Conservation (phyloP, 768 basidiomycete genomes). For the Daedaleopsis sinensis region DNA sequence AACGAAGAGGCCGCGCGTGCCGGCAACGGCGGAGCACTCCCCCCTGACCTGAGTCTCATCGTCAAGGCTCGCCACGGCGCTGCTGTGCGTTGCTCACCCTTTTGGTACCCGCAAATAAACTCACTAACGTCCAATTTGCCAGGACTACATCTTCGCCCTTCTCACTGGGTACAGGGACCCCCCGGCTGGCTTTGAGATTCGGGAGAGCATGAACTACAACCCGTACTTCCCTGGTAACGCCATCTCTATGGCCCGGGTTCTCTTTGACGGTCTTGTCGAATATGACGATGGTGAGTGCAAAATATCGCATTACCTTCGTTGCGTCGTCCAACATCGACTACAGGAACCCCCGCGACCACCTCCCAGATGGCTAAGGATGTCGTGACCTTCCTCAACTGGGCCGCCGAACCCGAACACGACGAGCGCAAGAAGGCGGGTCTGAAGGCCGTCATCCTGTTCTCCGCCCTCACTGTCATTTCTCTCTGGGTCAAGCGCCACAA, state of each 20-base stretch:
- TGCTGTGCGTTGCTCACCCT: conserved; percentile 61
- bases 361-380: conserved; percentile 99
- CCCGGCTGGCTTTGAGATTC: conserved; percentile 91
- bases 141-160: conserved; percentile 98
- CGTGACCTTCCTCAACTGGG: conserved; percentile 93
- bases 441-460: conserved; percentile 94
- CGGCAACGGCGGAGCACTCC: conserved; percentile 91
- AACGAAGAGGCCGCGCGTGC: conserved; percentile 98
- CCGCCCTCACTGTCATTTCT: conserved; percentile 75
- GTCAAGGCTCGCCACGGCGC: conserved; percentile 98
- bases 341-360: conserved; percentile 93
- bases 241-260: conserved; percentile 96
- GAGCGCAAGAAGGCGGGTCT: conserved; percentile 96
- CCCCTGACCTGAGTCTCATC: conserved; percentile 96
- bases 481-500: conserved; percentile 96
- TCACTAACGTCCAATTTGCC: neutral
- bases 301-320: neutral
- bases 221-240: conserved; percentile 99
- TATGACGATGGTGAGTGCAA: conserved; percentile 81
- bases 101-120: neutral
- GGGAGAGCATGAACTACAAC: conserved; percentile 99
- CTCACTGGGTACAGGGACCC: conserved; percentile 97
- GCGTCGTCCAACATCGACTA: neutral
- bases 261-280: conserved; percentile 96
- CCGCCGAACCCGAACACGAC: conserved; percentile 97